Percentiles rank a stretch among this genome's conserved stretches.
Conservation (phyloP, 1,284 basidiomycete species). For the Fistulinella cinereoalba region DNA sequence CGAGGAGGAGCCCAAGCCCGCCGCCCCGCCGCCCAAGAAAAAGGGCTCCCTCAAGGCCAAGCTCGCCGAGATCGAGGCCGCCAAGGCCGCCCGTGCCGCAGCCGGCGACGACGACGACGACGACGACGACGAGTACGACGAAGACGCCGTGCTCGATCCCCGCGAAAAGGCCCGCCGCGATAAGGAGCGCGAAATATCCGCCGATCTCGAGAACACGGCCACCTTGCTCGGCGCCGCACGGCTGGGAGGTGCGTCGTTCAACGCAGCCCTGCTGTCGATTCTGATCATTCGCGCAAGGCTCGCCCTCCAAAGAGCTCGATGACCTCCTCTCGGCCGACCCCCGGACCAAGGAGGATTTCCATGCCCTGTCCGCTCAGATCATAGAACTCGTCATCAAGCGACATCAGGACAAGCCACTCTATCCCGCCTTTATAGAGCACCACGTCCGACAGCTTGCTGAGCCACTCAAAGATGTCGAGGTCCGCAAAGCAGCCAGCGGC, state of each 20-base stretch:
- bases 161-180: slow-evolving; percentile 72
- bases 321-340: slow-evolving; percentile 71
- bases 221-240: slow-evolving; percentile 74
- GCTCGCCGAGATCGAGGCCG: slow-evolving; percentile 84
- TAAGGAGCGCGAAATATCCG: slow-evolving; percentile 76
- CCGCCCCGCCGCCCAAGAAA: slow-evolving; percentile 75
- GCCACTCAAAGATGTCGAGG: slow-evolving; percentile 83
- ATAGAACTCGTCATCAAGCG: slow-evolving; percentile 71
- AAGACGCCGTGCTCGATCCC: slow-evolving; percentile 79
- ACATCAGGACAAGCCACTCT: slow-evolving; percentile 80
- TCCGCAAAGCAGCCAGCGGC: slow-evolving; percentile 79
- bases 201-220: slow-evolving; percentile 81
- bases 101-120: slow-evolving; percentile 16
- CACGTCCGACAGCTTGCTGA: slow-evolving; percentile 71
- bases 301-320: slow-evolving; percentile 67
- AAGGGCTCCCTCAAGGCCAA: slow-evolving; percentile 89
- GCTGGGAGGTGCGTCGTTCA: slow-evolving; percentile 51
- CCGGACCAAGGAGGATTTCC: slow-evolving; percentile 84
- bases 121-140: slow-evolving; percentile 55
- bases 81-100: slow-evolving; percentile 44
- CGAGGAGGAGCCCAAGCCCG: slow-evolving; percentile 40
- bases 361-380: slow-evolving; percentile 67
- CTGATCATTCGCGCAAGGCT: slow-evolving; percentile 40
- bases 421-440: slow-evolving; percentile 77
- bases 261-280: neutral